These are phyloP conservation scores for Leccinellum rugosiceps DNA, from an alignment of 768 basidiomycete genomes.

Conservation along the genomic window DNA sequence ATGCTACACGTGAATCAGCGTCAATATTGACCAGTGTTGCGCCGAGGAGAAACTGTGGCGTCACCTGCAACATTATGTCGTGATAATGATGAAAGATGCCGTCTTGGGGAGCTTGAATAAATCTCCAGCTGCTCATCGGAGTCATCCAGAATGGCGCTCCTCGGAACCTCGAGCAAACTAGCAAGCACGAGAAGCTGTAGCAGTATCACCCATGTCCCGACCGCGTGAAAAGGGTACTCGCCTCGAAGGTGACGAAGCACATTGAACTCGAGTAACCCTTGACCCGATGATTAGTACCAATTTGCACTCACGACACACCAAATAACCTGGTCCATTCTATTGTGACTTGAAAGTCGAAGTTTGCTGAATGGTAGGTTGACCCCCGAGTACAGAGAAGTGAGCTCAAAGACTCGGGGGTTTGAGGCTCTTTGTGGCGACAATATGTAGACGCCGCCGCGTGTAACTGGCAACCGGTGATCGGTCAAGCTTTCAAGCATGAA, in stretches of 20 bases:
- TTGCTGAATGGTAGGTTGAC: not conserved
- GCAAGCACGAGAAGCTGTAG: not conserved
- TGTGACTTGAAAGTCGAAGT: not conserved
- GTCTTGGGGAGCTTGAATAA: conserved; percentile 48
- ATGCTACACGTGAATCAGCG: conserved; percentile 37
- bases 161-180: not conserved
- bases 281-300: not conserved
- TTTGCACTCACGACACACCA: not conserved
- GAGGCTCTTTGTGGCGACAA: not conserved
- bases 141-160: not conserved
- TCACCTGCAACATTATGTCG: conserved; percentile 37
- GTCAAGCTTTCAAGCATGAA: not conserved
- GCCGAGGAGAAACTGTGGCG: not conserved
- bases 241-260: not conserved
- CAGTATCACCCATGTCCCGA: not conserved
- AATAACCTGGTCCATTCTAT: not conserved
- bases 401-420: not conserved
- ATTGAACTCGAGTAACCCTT: not conserved
- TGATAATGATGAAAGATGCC: conserved; percentile 44
- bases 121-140: conserved; percentile 23
- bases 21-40: not conserved
- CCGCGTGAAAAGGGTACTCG: not conserved
- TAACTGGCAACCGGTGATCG: not conserved
- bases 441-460: not conserved
- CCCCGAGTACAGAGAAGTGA: not conserved